A percentile compares a stretch with the other conserved stretches of the same genome.
These are phyloP conservation scores for Canna indica DNA, from an alignment of 176 grass and related monocot species.

Conservation along the genomic window DNA sequence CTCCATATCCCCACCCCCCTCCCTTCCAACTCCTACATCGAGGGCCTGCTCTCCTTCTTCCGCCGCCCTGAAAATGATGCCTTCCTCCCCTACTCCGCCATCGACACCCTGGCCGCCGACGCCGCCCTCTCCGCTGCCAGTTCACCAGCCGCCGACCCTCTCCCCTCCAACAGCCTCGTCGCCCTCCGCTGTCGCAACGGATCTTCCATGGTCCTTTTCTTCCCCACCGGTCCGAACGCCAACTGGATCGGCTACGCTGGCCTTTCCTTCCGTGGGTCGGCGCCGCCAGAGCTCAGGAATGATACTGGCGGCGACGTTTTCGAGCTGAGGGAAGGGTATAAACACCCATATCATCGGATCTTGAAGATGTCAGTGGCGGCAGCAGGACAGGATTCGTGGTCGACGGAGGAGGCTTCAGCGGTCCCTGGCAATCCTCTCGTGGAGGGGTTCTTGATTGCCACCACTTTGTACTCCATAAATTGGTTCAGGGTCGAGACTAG, in stretches of 20 bases:
- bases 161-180: conserved; percentile 14
- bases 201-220: conserved; percentile 30
- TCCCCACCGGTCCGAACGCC: conserved; percentile 46
- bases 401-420: neutral
- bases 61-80: conserved; percentile 14
- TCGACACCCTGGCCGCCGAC: conserved; percentile 24
- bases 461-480: conserved; percentile 58
- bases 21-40: neutral
- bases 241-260: conserved; percentile 34
- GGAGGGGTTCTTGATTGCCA: conserved; percentile 58
- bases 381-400: conserved; percentile 14
- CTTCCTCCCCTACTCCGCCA: conserved; percentile 34
- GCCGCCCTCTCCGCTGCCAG: conserved; percentile 16
- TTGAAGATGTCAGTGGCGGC: conserved; percentile 27
- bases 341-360: conserved; percentile 47
- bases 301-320: conserved; percentile 26
- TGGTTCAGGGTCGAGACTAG: conserved; percentile 58
- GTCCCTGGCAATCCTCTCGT: conserved; percentile 6
- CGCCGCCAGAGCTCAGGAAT: neutral
- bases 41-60: conserved; percentile 20
- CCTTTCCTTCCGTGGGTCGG: conserved; percentile 3
- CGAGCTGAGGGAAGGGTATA: conserved; percentile 48
- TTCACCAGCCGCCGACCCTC: conserved; percentile 2
- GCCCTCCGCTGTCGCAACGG: conserved; percentile 12
- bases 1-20: neutral